Evolutionary conservation across 2,329 filamentous ascomycete genomes (phyloP), one percentile per base, ranked within the genome.

Genomic region (Colletotrichum gigasporum): DNA sequence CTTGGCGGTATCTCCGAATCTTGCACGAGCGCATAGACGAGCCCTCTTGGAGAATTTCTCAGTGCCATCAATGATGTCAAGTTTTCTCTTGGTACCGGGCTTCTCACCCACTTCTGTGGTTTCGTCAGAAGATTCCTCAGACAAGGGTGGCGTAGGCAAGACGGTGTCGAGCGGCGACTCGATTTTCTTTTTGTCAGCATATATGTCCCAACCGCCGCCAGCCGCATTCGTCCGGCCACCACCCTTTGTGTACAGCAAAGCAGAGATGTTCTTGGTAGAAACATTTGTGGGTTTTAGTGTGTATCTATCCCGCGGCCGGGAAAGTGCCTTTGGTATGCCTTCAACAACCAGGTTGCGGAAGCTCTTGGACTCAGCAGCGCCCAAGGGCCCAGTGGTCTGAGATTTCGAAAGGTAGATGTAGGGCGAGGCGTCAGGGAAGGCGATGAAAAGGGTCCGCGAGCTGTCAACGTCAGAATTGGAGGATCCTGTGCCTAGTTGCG

Each of bases 271-370:
- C 68, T 88, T 89, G 14, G 92, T 91, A 0, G 86, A 85, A 18
- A 97, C 80, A 50, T 85, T 88, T 2, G 91, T 92, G 5, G 86
- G 77, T 65, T 88, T 85, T 1, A 97, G 79, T 0, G 87, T 84
- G 69, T 92, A 95, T 28, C 93, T 85, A 66, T 90, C 85, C 28
- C 90, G 86, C 0, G 92, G 91, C 12, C 89, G 84, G 1, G 92
- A 96, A 11, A 97, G 83, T 0, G 93, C 93, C 71, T 93, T 94
- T 0, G 93, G 92, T 7, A 97, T 89, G 2, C 92, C 91, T 66
- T 94, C 90, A 28, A 94, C 82, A 4, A 96, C 87, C 4, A 96
- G 81, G 37, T 86, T 87, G 57, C 90, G 87, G 24, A 96, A 78
- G 69, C 87, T 91, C 51, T 86, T 86, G 4, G 84, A 81, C 64